Conservation (phyloP, 1,284 basidiomycete genomes). For the Paramarasmius palmivorus region DNA sequence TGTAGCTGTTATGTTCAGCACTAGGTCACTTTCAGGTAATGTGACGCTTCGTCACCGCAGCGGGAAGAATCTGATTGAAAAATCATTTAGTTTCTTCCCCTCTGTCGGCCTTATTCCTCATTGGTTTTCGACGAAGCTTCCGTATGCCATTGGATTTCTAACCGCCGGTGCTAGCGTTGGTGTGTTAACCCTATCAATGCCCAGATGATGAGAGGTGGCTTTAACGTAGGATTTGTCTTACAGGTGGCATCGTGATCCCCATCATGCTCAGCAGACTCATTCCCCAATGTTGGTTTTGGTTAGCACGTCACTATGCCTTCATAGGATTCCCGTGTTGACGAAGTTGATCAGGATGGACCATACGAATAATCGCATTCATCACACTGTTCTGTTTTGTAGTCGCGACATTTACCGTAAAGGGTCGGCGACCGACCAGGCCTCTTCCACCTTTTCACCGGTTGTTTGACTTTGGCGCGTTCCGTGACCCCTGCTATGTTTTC, state of each 20-base stretch:
- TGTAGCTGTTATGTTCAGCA: slow-evolving; percentile 23
- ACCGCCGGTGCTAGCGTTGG: slow-evolving; percentile 19
- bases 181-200: too few relatives aligned
- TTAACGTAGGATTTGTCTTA: neutral
- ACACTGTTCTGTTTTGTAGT: slow-evolving; percentile 21
- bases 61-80: too few relatives aligned
- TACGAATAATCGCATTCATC: slow-evolving; percentile 25
- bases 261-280: slow-evolving; percentile 21
- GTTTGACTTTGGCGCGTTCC: slow-evolving; percentile 24
- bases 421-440: slow-evolving; percentile 22
- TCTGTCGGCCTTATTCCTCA: slow-evolving; percentile 22
- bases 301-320: neutral
- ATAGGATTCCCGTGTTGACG: neutral
- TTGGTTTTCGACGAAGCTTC: slow-evolving; percentile 23
- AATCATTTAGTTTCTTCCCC: slow-evolving; percentile 22
- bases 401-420: slow-evolving; percentile 23
- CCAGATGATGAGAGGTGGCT: too few relatives aligned
- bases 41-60: neutral
- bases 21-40: slow-evolving; percentile 24
- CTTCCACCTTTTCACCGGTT: slow-evolving; percentile 21
- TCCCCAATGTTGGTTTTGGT: slow-evolving; percentile 23
- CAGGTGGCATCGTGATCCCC: slow-evolving; percentile 27
- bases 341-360: slow-evolving; percentile 22
- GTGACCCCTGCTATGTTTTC: slow-evolving; percentile 20
- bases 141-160: slow-evolving; percentile 23